Evolutionary conservation across 805 yeast genomes (phyloP).

Genomic region (Teunomyces lycoperdinae): DNA sequence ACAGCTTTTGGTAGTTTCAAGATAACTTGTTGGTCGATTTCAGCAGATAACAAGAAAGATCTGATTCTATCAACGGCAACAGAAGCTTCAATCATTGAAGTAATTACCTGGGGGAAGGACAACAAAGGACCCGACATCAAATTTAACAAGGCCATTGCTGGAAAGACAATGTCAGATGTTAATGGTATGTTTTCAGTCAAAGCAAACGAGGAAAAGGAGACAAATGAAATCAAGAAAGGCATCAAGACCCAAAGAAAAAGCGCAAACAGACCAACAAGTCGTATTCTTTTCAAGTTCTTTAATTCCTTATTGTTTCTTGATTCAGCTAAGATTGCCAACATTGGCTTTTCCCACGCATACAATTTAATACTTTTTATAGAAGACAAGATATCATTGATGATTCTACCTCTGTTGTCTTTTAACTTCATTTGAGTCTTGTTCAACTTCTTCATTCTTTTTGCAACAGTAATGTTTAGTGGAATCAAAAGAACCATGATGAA

Average conservation of each 20-base stretch:
- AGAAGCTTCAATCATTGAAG: slow-evolving; percentile 54
- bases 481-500: slow-evolving; percentile 14
- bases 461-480: slow-evolving; percentile 18
- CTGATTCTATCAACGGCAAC: slow-evolving; percentile 57
- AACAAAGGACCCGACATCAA: slow-evolving; percentile 57
- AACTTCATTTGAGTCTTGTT: slow-evolving; percentile 23
- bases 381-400: slow-evolving; percentile 21
- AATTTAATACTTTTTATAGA: slow-evolving; percentile 25
- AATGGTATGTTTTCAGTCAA: slow-evolving; percentile 15
- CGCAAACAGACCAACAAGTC: slow-evolving; percentile 10
- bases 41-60: slow-evolving; percentile 38
- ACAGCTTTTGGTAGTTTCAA: slow-evolving; percentile 2
- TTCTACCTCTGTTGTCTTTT: slow-evolving; percentile 20
- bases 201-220: slow-evolving; percentile 19
- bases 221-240: slow-evolving; percentile 22
- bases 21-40: slow-evolving; percentile 13
- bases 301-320: slow-evolving; percentile 21
- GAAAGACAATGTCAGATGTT: slow-evolving; percentile 25
- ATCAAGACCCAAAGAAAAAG: slow-evolving; percentile 23
- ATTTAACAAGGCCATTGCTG: slow-evolving; percentile 24
- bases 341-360: slow-evolving; percentile 26
- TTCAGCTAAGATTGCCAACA: slow-evolving; percentile 17
- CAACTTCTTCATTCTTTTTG: slow-evolving; percentile 39
- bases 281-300: slow-evolving; percentile 13
- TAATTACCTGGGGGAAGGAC: slow-evolving; percentile 56